Evolutionary conservation across 345 rosid species (phyloP).

Genomic region (Populus ilicifolia): DNA sequence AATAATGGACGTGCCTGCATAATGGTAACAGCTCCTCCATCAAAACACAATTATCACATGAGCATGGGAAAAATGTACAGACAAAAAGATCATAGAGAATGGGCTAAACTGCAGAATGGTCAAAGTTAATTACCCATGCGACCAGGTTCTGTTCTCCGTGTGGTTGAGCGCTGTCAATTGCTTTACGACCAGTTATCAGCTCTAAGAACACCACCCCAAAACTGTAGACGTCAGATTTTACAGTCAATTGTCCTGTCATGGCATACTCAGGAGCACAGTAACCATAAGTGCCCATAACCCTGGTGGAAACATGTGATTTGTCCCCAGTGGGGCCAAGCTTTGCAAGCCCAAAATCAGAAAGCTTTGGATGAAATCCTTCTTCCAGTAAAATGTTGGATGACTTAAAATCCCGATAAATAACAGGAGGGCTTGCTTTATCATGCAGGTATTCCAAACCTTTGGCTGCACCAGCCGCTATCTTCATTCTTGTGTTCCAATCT

Average conservation of each 20-base stretch:
- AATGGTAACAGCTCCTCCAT: slow-evolving; percentile 9
- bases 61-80: background rate
- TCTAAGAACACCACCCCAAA: slow-evolving; percentile 93
- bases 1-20: slow-evolving; percentile 80
- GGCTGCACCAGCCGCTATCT: slow-evolving; percentile 97
- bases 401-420: slow-evolving; percentile 92
- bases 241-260: slow-evolving; percentile 97
- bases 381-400: slow-evolving; percentile 91
- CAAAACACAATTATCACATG: background rate
- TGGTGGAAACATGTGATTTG: slow-evolving; percentile 95
- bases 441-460: slow-evolving; percentile 93
- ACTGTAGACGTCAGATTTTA: slow-evolving; percentile 93
- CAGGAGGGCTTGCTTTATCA: slow-evolving; percentile 93
- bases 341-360: slow-evolving; percentile 96
- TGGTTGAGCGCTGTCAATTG: slow-evolving; percentile 77
- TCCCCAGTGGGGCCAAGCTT: slow-evolving; percentile 98
- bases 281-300: slow-evolving; percentile 99
- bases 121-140: slow-evolving; percentile 61
- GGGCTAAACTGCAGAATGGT: background rate
- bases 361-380: slow-evolving; percentile 89
- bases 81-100: background rate
- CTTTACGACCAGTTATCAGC: slow-evolving; percentile 93
- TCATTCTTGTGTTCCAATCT: slow-evolving; percentile 97
- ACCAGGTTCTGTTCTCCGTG: slow-evolving; percentile 96
- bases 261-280: slow-evolving; percentile 99